phyloP scores from a whole-genome alignment of 2,329 filamentous ascomycete genomes.

The Colletotrichum sp. region DNA sequence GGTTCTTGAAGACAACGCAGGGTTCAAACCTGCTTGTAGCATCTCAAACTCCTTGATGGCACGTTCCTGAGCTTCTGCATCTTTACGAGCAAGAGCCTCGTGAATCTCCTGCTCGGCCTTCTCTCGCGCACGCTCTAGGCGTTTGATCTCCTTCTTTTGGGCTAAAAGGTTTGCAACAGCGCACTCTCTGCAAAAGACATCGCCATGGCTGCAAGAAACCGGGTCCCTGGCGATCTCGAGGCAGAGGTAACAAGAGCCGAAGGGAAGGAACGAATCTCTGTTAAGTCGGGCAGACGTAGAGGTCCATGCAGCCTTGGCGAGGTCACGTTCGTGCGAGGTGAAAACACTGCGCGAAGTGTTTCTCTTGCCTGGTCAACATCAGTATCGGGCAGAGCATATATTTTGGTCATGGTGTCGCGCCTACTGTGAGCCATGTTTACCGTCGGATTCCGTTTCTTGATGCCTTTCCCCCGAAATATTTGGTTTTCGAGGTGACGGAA shows the following conservation, averaged over 20 bases:
- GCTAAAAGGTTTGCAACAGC: constrained; percentile 88
- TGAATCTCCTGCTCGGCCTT: constrained; percentile 65
- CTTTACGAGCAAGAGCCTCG: constrained; percentile 63
- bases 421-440: constrained; percentile 57
- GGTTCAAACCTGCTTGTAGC: constrained; percentile 72
- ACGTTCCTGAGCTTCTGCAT: constrained; percentile 72
- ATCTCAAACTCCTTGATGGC: constrained; percentile 85
- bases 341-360: constrained; percentile 94
- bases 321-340: constrained; percentile 86
- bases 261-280: constrained; percentile 90
- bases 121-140: constrained; percentile 71
- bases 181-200: constrained; percentile 96
- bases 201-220: constrained; percentile 82
- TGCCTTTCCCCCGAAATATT: not conserved
- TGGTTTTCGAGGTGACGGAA: not conserved
- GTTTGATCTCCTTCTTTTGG: constrained; percentile 90
- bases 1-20: not conserved
- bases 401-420: constrained; percentile 11
- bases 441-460: not conserved
- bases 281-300: constrained; percentile 82
- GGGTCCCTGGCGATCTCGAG: constrained; percentile 82
- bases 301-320: constrained; percentile 84
- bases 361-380: constrained; percentile 66
- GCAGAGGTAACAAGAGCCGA: constrained; percentile 88
- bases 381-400: not conserved